These are phyloP conservation scores for Myriosclerotinia duriaeana DNA, from an alignment of 2,329 filamentous ascomycete genomes.

Conservation along the genomic window DNA sequence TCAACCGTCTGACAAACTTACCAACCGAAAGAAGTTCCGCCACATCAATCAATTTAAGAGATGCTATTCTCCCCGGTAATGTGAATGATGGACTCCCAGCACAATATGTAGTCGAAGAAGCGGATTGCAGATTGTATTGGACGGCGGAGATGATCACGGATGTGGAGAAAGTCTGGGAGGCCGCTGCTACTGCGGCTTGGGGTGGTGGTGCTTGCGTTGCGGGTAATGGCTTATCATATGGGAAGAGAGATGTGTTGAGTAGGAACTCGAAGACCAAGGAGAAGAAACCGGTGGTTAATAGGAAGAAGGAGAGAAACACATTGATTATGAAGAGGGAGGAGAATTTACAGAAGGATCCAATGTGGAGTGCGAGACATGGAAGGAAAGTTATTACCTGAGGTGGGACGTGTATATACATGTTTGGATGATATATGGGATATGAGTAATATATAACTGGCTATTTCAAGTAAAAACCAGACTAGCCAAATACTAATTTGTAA, in stretches of 20 bases:
- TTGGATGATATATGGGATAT: no score
- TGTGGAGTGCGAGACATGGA: slow-evolving; percentile 18
- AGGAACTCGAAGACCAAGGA: not conserved
- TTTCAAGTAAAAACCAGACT: no score
- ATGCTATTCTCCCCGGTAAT: slow-evolving; percentile 41
- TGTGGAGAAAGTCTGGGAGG: slow-evolving; percentile 53
- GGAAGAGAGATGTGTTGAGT: slow-evolving; percentile 7
- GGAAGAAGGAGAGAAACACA: slow-evolving; percentile 11
- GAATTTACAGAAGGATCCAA: not conserved
- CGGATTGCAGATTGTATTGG: slow-evolving; percentile 61
- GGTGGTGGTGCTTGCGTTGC: slow-evolving; percentile 43
- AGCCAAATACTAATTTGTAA: no score
- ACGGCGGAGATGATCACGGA: slow-evolving; percentile 54
- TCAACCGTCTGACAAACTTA: slow-evolving; percentile 28
- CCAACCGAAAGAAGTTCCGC: slow-evolving; percentile 36
- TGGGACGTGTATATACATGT: not conserved
- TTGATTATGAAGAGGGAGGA: slow-evolving; percentile 2
- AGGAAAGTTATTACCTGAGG: not conserved
- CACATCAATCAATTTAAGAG: slow-evolving; percentile 46
- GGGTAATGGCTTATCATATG: slow-evolving; percentile 31
- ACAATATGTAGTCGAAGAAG: slow-evolving; percentile 61
- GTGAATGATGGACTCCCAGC: slow-evolving; percentile 46
- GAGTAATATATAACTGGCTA: no score
- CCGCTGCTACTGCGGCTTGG: slow-evolving; percentile 45
- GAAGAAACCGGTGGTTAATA: slow-evolving; percentile 10